Evolutionary conservation across 305 asterid genomes (phyloP).

Genomic region (Withania somnifera): DNA sequence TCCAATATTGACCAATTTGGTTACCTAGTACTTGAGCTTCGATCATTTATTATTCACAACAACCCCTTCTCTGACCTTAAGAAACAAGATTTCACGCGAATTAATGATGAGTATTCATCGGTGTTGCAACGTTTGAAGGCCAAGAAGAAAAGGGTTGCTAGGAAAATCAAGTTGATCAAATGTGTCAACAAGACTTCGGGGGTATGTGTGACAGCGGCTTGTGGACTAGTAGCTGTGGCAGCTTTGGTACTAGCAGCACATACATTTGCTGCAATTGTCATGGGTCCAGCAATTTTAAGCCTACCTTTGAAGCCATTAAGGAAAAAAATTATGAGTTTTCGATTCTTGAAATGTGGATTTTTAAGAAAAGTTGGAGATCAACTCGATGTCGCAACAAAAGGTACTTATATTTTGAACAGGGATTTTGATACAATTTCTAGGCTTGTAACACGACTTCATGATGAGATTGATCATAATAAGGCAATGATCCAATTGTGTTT

Average conservation of each 20-base stretch:
- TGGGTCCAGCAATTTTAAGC: constrained; percentile 33
- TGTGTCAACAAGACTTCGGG: constrained; percentile 36
- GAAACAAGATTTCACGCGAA: constrained; percentile 26
- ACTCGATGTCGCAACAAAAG: constrained; percentile 70
- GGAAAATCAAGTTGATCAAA: constrained; percentile 35
- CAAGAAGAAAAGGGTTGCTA: constrained; percentile 19
- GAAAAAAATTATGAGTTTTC: constrained; percentile 16
- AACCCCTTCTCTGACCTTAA: constrained; percentile 25
- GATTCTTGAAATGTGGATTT: constrained; percentile 21
- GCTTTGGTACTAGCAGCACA: constrained; percentile 43
- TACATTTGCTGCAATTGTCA: constrained; percentile 27
- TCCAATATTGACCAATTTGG: constrained; percentile 12
- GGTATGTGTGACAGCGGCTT: constrained; percentile 27
- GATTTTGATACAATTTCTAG: constrained; percentile 70
- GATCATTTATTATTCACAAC: constrained; percentile 11
- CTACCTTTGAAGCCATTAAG: constrained; percentile 29
- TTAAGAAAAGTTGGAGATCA: constrained; percentile 33
- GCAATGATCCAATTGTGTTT: constrained; percentile 40
- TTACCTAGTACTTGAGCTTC: constrained; percentile 20
- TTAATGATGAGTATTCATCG: constrained; percentile 27
- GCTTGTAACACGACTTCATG: constrained; percentile 42
- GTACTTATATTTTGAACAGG: constrained; percentile 53
- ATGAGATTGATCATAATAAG: constrained; percentile 59
- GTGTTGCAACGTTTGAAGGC: constrained; percentile 24
- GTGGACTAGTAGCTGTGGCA: constrained; percentile 35